Conservation (phyloP, 441 rosid species). For the Gossypium armourianum region DNA sequence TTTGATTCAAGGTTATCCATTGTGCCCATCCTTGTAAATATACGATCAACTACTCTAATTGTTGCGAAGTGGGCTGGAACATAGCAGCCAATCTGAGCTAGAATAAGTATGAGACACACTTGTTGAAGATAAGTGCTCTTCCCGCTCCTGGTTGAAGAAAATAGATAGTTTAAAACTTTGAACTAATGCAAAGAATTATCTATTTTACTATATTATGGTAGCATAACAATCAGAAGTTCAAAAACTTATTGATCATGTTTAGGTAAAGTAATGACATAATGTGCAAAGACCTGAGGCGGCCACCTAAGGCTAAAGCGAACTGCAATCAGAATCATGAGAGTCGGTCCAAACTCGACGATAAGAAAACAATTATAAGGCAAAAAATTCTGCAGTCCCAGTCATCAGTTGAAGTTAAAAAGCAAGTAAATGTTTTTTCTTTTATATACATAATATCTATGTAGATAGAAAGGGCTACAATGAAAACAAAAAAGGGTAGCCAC, state of each 20-base stretch:
- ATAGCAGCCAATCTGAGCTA: conserved; percentile 94
- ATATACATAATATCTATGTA: neutral
- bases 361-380: neutral
- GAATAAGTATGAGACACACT: conserved; percentile 78
- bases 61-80: conserved; percentile 84
- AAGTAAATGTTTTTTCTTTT: neutral
- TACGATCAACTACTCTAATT: conserved; percentile 74
- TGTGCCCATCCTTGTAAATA: conserved; percentile 94
- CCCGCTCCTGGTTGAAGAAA: conserved; percentile 64
- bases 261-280: neutral
- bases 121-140: conserved; percentile 99
- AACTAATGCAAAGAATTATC: conserved; percentile 11
- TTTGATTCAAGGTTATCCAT: conserved; percentile 80
- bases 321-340: neutral
- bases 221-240: neutral
- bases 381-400: neutral
- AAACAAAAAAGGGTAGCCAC: conserved; percentile 1
- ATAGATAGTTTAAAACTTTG: conserved; percentile 19
- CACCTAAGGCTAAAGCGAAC: neutral
- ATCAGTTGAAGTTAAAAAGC: conserved; percentile 8
- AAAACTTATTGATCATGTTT: neutral
- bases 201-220: neutral
- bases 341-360: neutral
- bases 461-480: neutral
- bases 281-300: neutral